Conservation (phyloP, 2,329 filamentous ascomycete species). For the Fusarium citri region DNA sequence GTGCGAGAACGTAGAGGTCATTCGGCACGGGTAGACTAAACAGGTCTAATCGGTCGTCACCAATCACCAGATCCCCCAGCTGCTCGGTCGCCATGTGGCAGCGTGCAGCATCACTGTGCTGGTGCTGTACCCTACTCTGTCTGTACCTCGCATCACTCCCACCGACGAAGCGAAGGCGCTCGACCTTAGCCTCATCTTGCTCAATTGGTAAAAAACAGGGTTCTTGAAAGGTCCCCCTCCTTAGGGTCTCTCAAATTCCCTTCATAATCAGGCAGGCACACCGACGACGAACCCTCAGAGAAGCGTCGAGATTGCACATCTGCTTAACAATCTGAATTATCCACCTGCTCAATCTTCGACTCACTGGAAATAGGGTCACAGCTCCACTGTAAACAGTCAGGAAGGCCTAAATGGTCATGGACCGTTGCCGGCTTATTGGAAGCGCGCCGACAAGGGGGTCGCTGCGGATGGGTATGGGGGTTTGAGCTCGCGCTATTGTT, state of each 20-base stretch:
- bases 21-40: constrained; percentile 18
- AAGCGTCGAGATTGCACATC: constrained; percentile 32
- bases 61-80: constrained; percentile 32
- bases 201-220: constrained; percentile 24
- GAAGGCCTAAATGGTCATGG: constrained; percentile 41
- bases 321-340: constrained; percentile 47
- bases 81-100: constrained; percentile 43
- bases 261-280: constrained; percentile 24
- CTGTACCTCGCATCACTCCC: constrained; percentile 28
- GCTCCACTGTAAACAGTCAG: constrained; percentile 39
- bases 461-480: constrained; percentile 30
- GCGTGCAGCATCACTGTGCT: constrained; percentile 35
- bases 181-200: constrained; percentile 31
- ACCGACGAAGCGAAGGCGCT: constrained; percentile 17
- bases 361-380: constrained; percentile 41
- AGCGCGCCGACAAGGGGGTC: constrained; percentile 34
- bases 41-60: constrained; percentile 5
- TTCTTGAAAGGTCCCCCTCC: not conserved
- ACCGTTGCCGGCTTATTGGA: constrained; percentile 45
- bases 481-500: constrained; percentile 42
- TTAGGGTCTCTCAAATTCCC: not conserved
- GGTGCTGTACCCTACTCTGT: not conserved
- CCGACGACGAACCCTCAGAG: constrained; percentile 16
- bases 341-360: constrained; percentile 26
- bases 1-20: constrained; percentile 12